Evolutionary conservation across 2,329 filamentous ascomycete species (phyloP).

Genomic region (Xylariaceae sp.): DNA sequence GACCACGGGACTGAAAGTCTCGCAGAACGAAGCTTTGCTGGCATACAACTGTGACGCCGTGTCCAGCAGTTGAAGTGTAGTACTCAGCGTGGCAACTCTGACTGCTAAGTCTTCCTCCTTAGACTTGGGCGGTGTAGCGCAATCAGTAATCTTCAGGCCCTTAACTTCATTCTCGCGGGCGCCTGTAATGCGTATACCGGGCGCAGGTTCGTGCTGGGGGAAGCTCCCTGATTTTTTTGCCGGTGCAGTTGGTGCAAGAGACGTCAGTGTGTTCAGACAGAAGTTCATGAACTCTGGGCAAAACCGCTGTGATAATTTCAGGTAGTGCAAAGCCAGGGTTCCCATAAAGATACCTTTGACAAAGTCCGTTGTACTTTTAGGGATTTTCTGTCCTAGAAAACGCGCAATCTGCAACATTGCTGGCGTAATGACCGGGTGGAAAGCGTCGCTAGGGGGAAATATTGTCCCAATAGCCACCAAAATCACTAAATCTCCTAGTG

Average conservation of each 20-base stretch:
- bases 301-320: conserved; percentile 76
- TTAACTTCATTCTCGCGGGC: conserved; percentile 39
- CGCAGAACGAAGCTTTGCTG: conserved; percentile 65
- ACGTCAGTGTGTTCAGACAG: conserved; percentile 64
- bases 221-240: conserved; percentile 47
- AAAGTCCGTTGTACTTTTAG: conserved; percentile 60
- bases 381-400: conserved; percentile 73
- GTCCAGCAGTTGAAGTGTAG: conserved; percentile 60
- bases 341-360: conserved; percentile 72
- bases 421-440: conserved; percentile 90
- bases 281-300: conserved; percentile 86
- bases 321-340: conserved; percentile 75
- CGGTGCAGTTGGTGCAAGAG: conserved; percentile 54
- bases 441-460: conserved; percentile 95
- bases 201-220: conserved; percentile 53
- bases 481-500: conserved; percentile 69
- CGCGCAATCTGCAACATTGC: conserved; percentile 78
- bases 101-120: conserved; percentile 31
- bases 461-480: conserved; percentile 77
- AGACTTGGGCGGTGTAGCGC: conserved; percentile 34
- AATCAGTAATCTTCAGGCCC: conserved; percentile 56
- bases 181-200: conserved; percentile 45
- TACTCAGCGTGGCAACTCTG: conserved; percentile 54
- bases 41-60: conserved; percentile 68
- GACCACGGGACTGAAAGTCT: conserved; percentile 66